Evolutionary conservation across 202 grass and related monocot genomes (phyloP), one percentile per base, ranked within the genome.

Genomic region (Carex arenaria): DNA sequence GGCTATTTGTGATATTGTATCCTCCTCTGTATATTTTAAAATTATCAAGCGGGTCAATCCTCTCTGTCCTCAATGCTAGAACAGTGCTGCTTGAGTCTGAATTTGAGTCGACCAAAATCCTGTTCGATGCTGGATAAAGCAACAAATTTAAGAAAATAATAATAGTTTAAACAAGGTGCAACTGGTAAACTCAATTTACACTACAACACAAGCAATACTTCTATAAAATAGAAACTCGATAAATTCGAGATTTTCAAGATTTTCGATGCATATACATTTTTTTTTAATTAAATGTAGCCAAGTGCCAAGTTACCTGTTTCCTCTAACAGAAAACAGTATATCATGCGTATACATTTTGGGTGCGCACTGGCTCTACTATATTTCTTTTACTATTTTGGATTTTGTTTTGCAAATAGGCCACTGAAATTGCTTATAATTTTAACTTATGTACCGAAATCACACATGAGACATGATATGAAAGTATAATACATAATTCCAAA

Each of bases 1-100:
- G 89, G 52, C 85, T 92, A 88, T 92, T 76, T 85, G 93, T 94
- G 78, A 99, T 89, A 71, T 92, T 96, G 56, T 92, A 99, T 72
- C 96, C 96, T 87, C 91, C 93, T 76, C 83, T 84, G 28, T 99
- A 99, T 80, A 88, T 95, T 49, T 74, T 85, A 36, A 96, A 84
- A 71, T 80, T 31, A 65, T 92, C 78, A 63, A 96, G 85, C 53
- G 91, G 96, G 84, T 99, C 96, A 10, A 88, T 66, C 61, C 96
- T 88, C 62, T 82, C 71, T 18, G 89, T 95, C 72, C 93, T 92
- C 54, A 23, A 54, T 10, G 87, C 90, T 5, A 96, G 82, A 43
- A 49, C 8, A 9, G 77, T 90, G 19, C 72, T 82, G 30, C 15
- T 82, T 3, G 74, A 49, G 23, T 80, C 87, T 0, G 83, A 87